Conservation (phyloP, 306 rosid genomes). For the barrel medic (Medicago truncatula) region MtrunA17r5.0-ANR NC_053048.1:43032501-43033000, state of each 20-base stretch:
- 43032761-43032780: constrained; percentile 78
- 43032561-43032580: constrained; percentile 37
- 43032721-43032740: constrained; percentile 94
- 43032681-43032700: constrained; percentile 92
- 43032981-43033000: constrained; percentile 20
- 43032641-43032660: constrained; percentile 84
- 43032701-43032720: constrained; percentile 93
- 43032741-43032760: constrained; percentile 79
- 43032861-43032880: not conserved
- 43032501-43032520: constrained; percentile 88
- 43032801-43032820: constrained; percentile 31
- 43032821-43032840: constrained; percentile 37
- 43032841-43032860: constrained; percentile 28
- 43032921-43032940: constrained; percentile 9
- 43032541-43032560: constrained; percentile 79
- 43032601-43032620: constrained; percentile 32
- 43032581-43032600: constrained; percentile 38
- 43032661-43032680: constrained; percentile 96
- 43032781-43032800: constrained; percentile 74
- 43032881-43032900: constrained; percentile 26
- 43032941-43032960: constrained; percentile 3
- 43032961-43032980: constrained; percentile 28
- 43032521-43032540: constrained; percentile 87
- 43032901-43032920: constrained; percentile 5
- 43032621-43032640: constrained; percentile 74